Base-by-base conservation (phyloP, 2,329 filamentous ascomycete species). In the Leptographium procerum region DNA sequence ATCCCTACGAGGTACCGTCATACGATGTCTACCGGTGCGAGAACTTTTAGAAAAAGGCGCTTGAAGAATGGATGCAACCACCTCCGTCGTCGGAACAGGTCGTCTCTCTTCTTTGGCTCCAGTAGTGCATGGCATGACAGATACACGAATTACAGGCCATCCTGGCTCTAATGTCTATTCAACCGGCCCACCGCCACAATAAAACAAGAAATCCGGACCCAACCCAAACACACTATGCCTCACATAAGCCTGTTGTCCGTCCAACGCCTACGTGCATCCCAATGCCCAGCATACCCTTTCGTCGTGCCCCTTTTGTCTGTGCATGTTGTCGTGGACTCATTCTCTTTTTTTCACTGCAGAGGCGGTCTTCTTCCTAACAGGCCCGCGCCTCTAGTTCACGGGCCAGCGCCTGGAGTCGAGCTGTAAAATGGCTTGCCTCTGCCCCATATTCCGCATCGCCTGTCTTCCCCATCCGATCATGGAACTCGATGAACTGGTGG, bases 401-500 rank as follows among this genome's bases (percentile, higher is more conserved):
- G 2, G 72, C 71, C 47, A 77, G 69, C 14, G 67, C 67, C 62
- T 73, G 69, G n/a, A 77, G 68, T 24, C 72, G 69, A 34, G 69
- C 68, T 13, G 71, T 66, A 33, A 72, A 73, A 14, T 68, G 68
- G 60, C 64, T 48, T 50, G 65, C 57, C 59, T 67, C 61, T 43
- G 67, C 60, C 52, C 65, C 61, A 69, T 70, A 67, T 66, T 75
- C 64, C 63, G 64, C 58, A 22, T 68, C 67, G 51, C 70, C 63
- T 8, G 66, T 71, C 62, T 72, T 73, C 56, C 72, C 75, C 57
- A 80, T 76, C 57, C 80, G 75, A 58, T 75, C 73, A 60, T 81
- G 75, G 64, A 82, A 72, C 16, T 69, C 69, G 61, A 80, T 77
- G 60, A 83, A 83, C 59, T 82, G 78, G 36, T 75, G 73, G 57